Conservation (phyloP, 2,329 filamentous ascomycete genomes). For the Daldinia sp. region DNA sequence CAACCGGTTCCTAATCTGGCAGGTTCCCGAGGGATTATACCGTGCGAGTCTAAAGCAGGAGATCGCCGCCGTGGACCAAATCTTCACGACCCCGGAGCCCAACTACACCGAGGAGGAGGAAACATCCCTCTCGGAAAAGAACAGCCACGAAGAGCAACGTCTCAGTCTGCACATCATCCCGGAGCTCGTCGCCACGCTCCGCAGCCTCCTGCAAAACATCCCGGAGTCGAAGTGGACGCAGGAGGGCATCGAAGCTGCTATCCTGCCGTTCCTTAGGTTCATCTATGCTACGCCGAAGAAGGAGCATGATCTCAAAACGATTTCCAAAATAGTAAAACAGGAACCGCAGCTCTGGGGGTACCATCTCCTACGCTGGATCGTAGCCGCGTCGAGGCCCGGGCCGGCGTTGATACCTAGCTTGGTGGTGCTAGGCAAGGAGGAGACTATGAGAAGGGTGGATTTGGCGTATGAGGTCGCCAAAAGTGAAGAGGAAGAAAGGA, state of each 20-base stretch:
- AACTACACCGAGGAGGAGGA: neutral
- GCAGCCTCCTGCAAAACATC: constrained; percentile 29
- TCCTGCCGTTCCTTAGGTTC: constrained; percentile 37
- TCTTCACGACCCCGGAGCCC: constrained; percentile 1
- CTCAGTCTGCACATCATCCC: constrained; percentile 23
- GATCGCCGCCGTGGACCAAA: neutral
- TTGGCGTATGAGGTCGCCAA: constrained; percentile 33
- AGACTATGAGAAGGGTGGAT: constrained; percentile 39
- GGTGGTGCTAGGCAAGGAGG: constrained; percentile 41
- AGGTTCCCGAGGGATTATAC: constrained; percentile 32
- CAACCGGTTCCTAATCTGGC: constrained; percentile 42
- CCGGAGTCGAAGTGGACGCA: constrained; percentile 34
- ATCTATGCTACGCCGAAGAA: constrained; percentile 23
- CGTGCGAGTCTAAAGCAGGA: constrained; percentile 14
- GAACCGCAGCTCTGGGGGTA: constrained; percentile 39
- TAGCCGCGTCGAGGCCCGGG: constrained; percentile 38
- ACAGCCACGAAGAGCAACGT: neutral
- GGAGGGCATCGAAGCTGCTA: constrained; percentile 23
- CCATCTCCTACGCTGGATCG: constrained; percentile 43
- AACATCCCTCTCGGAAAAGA: neutral
- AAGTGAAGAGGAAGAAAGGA: constrained; percentile 9
- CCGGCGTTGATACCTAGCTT: constrained; percentile 39
- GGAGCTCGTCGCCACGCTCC: constrained; percentile 29
- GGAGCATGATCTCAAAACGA: too few species aligned
- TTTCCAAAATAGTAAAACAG: too few species aligned